Evolutionary conservation across 2,329 filamentous ascomycete species (phyloP).

Genomic region (Orbilia ellipsospora): DNA sequence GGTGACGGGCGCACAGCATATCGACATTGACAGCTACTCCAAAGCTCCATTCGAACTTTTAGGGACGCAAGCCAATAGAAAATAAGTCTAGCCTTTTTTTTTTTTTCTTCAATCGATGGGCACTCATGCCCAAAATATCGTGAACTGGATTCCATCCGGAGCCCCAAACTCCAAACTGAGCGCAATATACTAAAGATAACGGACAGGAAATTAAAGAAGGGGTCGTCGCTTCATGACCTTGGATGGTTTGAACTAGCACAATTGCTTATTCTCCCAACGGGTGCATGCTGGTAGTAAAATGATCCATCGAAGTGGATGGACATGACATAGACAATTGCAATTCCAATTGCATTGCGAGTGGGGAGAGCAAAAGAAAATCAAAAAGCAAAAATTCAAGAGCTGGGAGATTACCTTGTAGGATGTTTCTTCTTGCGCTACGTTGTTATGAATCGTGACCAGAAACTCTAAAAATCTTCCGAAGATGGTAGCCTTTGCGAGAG

Average conservation of each 20-base stretch:
- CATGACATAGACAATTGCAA: conserved; percentile 16
- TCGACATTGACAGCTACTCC: conserved; percentile 18
- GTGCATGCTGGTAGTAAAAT: conserved; percentile 6
- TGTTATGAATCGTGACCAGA: conserved; percentile 24
- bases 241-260: conserved; percentile 12
- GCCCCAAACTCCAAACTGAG: conserved; percentile 31
- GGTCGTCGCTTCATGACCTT: conserved; percentile 18
- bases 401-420: conserved; percentile 43
- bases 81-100: background rate
- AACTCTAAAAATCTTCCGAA: conserved; percentile 56
- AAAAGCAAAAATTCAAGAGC: conserved; percentile 20
- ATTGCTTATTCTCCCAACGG: conserved; percentile 42
- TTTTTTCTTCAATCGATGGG: background rate
- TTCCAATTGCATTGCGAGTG: too few species aligned
- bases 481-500: conserved; percentile 49
- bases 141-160: background rate
- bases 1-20: conserved; percentile 25
- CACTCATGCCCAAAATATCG: background rate
- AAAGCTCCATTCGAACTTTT: background rate
- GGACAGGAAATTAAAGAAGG: conserved; percentile 52
- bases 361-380: conserved; percentile 2
- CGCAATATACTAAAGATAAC: conserved; percentile 9
- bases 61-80: background rate
- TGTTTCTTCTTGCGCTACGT: conserved; percentile 41
- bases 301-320: conserved; percentile 5